Evolutionary conservation across 2,329 filamentous ascomycete species (phyloP).

Genomic region (Pestalotiopsis sp.): DNA sequence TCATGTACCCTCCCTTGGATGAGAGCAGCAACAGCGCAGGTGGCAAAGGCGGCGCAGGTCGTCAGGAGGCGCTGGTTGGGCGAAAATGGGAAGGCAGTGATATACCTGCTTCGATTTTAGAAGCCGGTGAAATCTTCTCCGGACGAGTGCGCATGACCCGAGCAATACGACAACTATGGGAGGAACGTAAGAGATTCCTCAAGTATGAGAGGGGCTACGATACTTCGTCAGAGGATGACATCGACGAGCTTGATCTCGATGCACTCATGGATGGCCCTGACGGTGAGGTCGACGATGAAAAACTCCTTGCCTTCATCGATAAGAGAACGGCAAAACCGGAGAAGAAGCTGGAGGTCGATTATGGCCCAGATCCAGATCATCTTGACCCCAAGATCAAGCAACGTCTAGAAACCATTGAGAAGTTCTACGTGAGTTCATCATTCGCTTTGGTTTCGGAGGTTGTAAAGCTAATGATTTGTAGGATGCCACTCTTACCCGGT

Average conservation of each 20-base stretch:
- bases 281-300: constrained; percentile 37
- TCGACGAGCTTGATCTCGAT: constrained; percentile 43
- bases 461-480: constrained; percentile 41
- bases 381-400: constrained; percentile 60
- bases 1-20: constrained; percentile 93
- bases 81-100: constrained; percentile 92
- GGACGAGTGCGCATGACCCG: constrained; percentile 88
- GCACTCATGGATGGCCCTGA: constrained; percentile 24
- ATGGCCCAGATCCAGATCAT: constrained; percentile 50
- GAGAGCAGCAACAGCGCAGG: constrained; percentile 86
- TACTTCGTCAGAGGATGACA: constrained; percentile 46
- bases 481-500: constrained; percentile 76
- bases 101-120: constrained; percentile 90
- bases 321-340: constrained; percentile 43
- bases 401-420: constrained; percentile 76
- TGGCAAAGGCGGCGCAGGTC: constrained; percentile 80
- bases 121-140: constrained; percentile 91
- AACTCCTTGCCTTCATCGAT: constrained; percentile 43
- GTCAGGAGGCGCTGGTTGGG: constrained; percentile 80
- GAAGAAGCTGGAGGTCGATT: constrained; percentile 42
- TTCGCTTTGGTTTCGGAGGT: background rate
- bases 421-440: constrained; percentile 74
- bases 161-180: constrained; percentile 91
- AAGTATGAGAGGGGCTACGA: constrained; percentile 92
- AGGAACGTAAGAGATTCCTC: constrained; percentile 88